phyloP scores from a whole-genome alignment of 805 yeast species.

The Monosporozyma aerobia region DNA sequence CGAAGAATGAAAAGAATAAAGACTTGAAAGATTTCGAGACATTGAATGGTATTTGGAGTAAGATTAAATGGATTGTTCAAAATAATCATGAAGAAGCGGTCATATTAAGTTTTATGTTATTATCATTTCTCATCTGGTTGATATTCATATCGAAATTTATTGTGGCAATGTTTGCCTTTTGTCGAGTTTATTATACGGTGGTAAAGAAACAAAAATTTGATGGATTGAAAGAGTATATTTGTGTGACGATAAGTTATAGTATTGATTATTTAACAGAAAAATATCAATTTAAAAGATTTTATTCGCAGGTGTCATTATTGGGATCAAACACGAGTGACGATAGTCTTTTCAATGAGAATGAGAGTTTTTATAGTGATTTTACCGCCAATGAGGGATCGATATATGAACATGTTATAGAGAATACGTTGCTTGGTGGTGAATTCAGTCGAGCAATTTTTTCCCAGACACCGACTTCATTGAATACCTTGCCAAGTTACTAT shows the following conservation, averaged over 20 bases:
- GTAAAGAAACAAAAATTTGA: slow-evolving; percentile 31
- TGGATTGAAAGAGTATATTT: slow-evolving; percentile 53
- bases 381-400: neutral
- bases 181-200: slow-evolving; percentile 43
- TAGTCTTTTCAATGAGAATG: neutral
- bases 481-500: slow-evolving; percentile 11
- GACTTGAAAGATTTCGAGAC: slow-evolving; percentile 23
- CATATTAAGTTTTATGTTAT: slow-evolving; percentile 65
- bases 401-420: neutral
- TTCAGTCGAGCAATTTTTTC: slow-evolving; percentile 3
- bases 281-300: slow-evolving; percentile 9
- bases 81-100: slow-evolving; percentile 57
- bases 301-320: slow-evolving; percentile 5
- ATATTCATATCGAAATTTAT: slow-evolving; percentile 50
- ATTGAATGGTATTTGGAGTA: slow-evolving; percentile 29
- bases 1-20: slow-evolving; percentile 19
- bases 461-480: slow-evolving; percentile 7
- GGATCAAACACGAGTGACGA: neutral
- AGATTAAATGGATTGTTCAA: slow-evolving; percentile 49
- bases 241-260: slow-evolving; percentile 46
- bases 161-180: slow-evolving; percentile 43
- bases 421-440: slow-evolving; percentile 1
- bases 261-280: slow-evolving; percentile 38
- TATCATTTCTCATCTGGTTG: slow-evolving; percentile 67
- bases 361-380: neutral